phyloP scores from a whole-genome alignment of 2,329 filamentous ascomycete species.

The Pochonia chlamydosporia region DNA sequence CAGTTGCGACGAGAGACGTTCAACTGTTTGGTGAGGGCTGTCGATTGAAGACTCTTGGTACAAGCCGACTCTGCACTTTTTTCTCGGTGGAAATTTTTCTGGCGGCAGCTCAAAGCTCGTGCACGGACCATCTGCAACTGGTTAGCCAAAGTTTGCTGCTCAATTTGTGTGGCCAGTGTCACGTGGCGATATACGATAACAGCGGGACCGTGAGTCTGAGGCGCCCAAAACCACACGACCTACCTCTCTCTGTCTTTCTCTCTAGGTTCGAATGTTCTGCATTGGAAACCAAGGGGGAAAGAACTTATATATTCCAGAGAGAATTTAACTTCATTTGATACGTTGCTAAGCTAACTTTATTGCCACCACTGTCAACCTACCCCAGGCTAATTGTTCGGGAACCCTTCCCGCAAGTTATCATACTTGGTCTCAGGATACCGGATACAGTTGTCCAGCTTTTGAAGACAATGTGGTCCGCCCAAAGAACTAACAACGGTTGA shows the following conservation, averaged over 20 bases:
- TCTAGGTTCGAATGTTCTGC: too few relatives aligned
- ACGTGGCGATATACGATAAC: conserved; percentile 12
- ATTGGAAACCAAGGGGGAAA: too few relatives aligned
- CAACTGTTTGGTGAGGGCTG: background rate
- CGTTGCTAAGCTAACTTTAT: too few relatives aligned
- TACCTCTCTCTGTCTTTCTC: too few relatives aligned
- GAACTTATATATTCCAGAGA: too few relatives aligned
- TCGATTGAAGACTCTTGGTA: conserved; percentile 6
- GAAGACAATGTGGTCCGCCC: conserved; percentile 46
- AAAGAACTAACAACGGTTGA: conserved; percentile 53
- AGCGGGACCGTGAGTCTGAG: too few relatives aligned
- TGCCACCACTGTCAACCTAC: too few relatives aligned
- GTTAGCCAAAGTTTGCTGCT: background rate
- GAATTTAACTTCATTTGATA: too few relatives aligned
- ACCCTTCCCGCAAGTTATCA: conserved; percentile 59
- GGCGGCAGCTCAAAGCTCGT: conserved; percentile 13
- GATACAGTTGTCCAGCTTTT: conserved; percentile 53
- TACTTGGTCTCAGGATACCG: conserved; percentile 62
- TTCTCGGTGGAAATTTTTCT: conserved; percentile 17
- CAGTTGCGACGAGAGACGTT: conserved; percentile 5
- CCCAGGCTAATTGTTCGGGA: conserved; percentile 36
- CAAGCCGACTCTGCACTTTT: conserved; percentile 10
- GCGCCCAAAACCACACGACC: too few relatives aligned
- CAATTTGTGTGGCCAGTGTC: conserved; percentile 10
- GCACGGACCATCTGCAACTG: conserved; percentile 14